These are phyloP conservation scores for Calonectria hongkongensis DNA, from an alignment of 2,329 filamentous ascomycete genomes.

Conservation along the genomic window DNA sequence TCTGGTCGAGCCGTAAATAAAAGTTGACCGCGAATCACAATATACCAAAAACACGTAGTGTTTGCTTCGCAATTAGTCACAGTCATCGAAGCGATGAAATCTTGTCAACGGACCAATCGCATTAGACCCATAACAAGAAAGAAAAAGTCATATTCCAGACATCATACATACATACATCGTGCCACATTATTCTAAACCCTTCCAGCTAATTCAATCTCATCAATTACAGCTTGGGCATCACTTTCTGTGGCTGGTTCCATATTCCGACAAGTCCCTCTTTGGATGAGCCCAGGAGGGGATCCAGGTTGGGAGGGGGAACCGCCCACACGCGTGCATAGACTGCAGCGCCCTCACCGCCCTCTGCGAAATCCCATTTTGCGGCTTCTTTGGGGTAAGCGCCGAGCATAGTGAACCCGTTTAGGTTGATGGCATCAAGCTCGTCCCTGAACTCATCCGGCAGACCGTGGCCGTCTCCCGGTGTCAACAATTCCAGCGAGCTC, in stretches of 20 bases:
- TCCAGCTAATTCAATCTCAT: background rate
- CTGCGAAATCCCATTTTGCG: conserved; percentile 20
- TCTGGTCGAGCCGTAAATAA: too few species aligned
- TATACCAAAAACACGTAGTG: too few species aligned
- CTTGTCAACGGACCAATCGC: too few species aligned
- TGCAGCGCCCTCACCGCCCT: conserved; percentile 18
- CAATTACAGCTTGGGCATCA: background rate
- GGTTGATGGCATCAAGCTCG: conserved; percentile 59
- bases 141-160: too few species aligned
- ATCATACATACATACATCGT: too few species aligned
- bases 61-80: too few species aligned
- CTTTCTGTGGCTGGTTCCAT: conserved; percentile 2
- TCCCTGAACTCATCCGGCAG: conserved; percentile 57
- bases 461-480: conserved; percentile 64
- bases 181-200: too few species aligned
- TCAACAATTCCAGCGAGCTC: conserved; percentile 59
- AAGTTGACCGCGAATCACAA: too few species aligned
- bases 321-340: conserved; percentile 16
- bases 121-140: too few species aligned
- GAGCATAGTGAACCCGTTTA: conserved; percentile 55
- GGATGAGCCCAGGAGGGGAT: conserved; percentile 24
- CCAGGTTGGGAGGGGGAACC: background rate
- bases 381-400: conserved; percentile 7
- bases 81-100: too few species aligned
- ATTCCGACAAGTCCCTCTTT: conserved; percentile 11